A percentile compares a stretch with the other conserved stretches of the same genome.
These are phyloP conservation scores for Yarrowia osloensis DNA, from an alignment of 805 yeast genomes.

Conservation along the genomic window DNA sequence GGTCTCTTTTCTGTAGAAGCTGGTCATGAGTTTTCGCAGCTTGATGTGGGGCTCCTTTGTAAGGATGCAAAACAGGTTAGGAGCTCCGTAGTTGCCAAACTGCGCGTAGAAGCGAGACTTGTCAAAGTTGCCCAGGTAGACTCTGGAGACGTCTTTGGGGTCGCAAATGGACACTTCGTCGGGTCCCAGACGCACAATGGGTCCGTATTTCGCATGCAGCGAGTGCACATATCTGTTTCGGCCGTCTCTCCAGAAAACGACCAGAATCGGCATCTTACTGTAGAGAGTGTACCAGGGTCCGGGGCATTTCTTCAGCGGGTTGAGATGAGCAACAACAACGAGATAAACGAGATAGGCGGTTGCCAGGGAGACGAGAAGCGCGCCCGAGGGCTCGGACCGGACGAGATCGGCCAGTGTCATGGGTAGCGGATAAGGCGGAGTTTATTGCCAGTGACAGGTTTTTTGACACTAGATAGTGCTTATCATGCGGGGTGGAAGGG, in stretches of 20 bases:
- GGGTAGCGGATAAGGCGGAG: neutral
- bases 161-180: slow-evolving; percentile 61
- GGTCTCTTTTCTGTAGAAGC: slow-evolving; percentile 4
- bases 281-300: slow-evolving; percentile 24
- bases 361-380: neutral
- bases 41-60: slow-evolving; percentile 52
- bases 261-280: slow-evolving; percentile 42
- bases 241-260: slow-evolving; percentile 50
- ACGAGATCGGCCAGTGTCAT: neutral
- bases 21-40: slow-evolving; percentile 36
- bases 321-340: neutral
- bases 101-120: slow-evolving; percentile 59
- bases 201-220: slow-evolving; percentile 60
- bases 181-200: slow-evolving; percentile 63
- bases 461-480: neutral
- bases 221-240: slow-evolving; percentile 53
- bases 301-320: slow-evolving; percentile 18
- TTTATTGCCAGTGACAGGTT: neutral
- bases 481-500: neutral
- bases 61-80: slow-evolving; percentile 60
- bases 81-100: slow-evolving; percentile 58
- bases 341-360: neutral
- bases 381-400: neutral
- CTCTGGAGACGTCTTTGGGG: slow-evolving; percentile 52
- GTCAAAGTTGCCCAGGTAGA: slow-evolving; percentile 60